Conservation (phyloP, 371 early-diverging fungal genomes). For the Parasitella parasitica region DNA sequence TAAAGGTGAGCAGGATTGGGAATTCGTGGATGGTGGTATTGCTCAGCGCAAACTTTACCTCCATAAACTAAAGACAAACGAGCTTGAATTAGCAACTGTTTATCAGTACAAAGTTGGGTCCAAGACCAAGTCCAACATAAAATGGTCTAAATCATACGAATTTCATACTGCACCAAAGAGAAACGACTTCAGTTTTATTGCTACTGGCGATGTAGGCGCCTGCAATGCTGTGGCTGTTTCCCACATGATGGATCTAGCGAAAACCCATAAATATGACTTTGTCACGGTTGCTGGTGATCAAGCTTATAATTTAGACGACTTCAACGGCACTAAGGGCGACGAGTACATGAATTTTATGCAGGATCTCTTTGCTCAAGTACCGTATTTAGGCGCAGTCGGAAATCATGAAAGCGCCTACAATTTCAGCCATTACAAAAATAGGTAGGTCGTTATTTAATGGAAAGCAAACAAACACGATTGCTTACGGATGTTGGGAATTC, state of each 20-base stretch:
- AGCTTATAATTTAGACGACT: conserved; percentile 46
- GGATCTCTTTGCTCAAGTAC: conserved; percentile 35
- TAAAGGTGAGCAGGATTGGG: conserved; percentile 23
- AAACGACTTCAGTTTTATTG: conserved; percentile 38
- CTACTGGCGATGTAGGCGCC: conserved; percentile 45
- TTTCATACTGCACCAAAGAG: conserved; percentile 37
- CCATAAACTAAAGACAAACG: conserved; percentile 26
- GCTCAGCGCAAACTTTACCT: conserved; percentile 27
- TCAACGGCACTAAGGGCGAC: conserved; percentile 47
- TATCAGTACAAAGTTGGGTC: conserved; percentile 40
- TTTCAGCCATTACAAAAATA: conserved; percentile 45
- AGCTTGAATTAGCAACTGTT: conserved; percentile 16
- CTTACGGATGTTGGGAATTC: background rate
- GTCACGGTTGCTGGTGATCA: conserved; percentile 49
- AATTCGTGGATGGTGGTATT: conserved; percentile 37
- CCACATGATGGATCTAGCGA: conserved; percentile 30
- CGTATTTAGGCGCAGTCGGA: conserved; percentile 44
- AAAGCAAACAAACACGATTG: background rate
- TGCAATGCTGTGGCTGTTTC: conserved; percentile 43
- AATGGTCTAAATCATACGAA: conserved; percentile 33
- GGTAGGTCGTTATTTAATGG: conserved; percentile 12
- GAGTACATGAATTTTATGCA: conserved; percentile 47
- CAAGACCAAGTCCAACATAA: background rate
- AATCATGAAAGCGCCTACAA: conserved; percentile 49
- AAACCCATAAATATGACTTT: conserved; percentile 43